These are phyloP conservation scores for Fraxinus greggii DNA, from an alignment of 305 asterid species.

Conservation along the genomic window DNA sequence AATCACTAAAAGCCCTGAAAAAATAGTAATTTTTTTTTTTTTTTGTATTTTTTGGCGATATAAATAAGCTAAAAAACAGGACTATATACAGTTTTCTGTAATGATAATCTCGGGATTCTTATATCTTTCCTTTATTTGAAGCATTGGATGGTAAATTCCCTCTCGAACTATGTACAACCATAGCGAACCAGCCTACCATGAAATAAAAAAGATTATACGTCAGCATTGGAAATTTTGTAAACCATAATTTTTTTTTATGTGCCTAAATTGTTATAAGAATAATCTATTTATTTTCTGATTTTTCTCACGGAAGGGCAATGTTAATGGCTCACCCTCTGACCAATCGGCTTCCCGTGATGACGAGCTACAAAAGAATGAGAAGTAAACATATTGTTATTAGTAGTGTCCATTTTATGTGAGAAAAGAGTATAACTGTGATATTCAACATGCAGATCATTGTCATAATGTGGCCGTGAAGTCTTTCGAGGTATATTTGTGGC, in stretches of 20 bases:
- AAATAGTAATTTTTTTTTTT: too few relatives aligned
- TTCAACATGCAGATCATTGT: background rate
- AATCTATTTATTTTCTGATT: background rate
- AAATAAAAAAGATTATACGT: background rate
- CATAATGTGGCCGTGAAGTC: background rate
- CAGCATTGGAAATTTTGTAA: background rate
- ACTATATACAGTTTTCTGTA: conserved; percentile 26
- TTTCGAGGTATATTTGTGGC: too few relatives aligned
- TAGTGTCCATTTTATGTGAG: background rate
- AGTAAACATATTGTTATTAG: background rate
- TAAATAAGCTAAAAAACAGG: background rate
- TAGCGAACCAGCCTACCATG: conserved; percentile 6
- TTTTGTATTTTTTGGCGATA: background rate
- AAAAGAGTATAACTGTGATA: background rate
- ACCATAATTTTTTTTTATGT: background rate
- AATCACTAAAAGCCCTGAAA: too few relatives aligned
- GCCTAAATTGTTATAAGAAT: background rate
- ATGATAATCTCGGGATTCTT: conserved; percentile 8
- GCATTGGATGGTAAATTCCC: conserved; percentile 18
- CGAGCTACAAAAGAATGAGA: background rate
- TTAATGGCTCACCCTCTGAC: conserved; percentile 4
- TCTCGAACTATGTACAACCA: conserved; percentile 24
- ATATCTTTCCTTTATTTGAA: background rate
- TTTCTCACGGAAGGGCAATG: background rate
- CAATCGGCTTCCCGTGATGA: background rate